A percentile compares a stretch with the other conserved stretches of the same genome.
These are phyloP conservation scores for Halophytophthora polymorphica DNA, from an alignment of 352 stramenopile genomes.

Conservation along the genomic window DNA sequence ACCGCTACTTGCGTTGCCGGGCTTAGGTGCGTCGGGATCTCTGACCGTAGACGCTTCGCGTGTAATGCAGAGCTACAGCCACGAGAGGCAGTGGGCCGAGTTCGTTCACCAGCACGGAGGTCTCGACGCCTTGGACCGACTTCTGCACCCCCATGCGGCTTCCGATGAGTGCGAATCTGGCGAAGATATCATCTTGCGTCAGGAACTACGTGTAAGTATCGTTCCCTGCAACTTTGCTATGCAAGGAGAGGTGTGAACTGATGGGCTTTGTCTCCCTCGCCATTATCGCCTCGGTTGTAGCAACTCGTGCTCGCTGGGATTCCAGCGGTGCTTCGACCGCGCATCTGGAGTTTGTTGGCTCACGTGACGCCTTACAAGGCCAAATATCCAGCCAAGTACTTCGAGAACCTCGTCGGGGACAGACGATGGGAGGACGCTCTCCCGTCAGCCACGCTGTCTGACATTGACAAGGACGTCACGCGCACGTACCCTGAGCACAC, in stretches of 20 bases:
- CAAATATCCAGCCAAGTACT: constrained; percentile 30
- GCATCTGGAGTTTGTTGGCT: constrained; percentile 38
- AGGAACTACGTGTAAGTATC: constrained; percentile 2
- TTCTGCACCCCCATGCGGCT: constrained; percentile 14
- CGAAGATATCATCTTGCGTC: not conserved
- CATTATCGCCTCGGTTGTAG: constrained; percentile 13
- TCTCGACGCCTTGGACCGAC: constrained; percentile 28
- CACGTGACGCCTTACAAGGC: constrained; percentile 31
- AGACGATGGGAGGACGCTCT: not conserved
- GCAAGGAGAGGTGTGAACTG: no score
- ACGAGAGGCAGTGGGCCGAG: constrained; percentile 39
- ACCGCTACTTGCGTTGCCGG: not conserved
- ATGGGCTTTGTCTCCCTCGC: no score
- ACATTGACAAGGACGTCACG: constrained; percentile 66
- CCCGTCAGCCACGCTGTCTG: constrained; percentile 24
- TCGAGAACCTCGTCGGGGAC: constrained; percentile 14
- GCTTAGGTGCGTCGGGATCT: not conserved
- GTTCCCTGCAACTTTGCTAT: not conserved
- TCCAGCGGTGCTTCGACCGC: constrained; percentile 32
- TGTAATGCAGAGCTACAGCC: constrained; percentile 29
- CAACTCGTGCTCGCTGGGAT: constrained; percentile 40
- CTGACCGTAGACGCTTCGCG: not conserved
- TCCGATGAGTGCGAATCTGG: not conserved
- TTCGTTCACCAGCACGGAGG: constrained; percentile 39
- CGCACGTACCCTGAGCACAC: constrained; percentile 62